Conservation (phyloP, 2,329 filamentous ascomycete species). For the Microsporum canis region DNA sequence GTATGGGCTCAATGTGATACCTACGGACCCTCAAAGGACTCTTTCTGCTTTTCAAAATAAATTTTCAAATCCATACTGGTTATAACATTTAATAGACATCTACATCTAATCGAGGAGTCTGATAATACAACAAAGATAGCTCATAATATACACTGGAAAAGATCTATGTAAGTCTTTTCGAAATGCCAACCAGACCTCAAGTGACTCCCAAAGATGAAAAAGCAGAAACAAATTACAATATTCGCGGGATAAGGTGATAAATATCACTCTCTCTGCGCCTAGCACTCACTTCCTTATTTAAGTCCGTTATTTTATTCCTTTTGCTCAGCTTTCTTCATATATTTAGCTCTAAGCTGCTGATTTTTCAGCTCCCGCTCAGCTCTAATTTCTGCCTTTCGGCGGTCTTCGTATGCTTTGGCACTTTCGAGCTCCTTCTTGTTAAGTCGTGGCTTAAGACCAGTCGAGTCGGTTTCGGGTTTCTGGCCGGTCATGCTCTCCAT, state of each 20-base stretch:
- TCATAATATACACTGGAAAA: slow-evolving; percentile 4
- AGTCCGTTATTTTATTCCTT: neutral
- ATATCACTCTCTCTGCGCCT: neutral
- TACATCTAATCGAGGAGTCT: neutral
- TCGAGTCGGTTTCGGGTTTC: slow-evolving; percentile 12
- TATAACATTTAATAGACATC: neutral
- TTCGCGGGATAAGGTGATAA: neutral
- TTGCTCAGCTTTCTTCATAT: slow-evolving; percentile 7
- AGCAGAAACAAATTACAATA: neutral
- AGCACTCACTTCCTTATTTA: neutral
- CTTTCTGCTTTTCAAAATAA: neutral
- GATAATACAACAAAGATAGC: neutral
- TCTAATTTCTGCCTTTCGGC: slow-evolving; percentile 20
- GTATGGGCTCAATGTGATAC: neutral
- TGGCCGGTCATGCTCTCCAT: slow-evolving; percentile 18
- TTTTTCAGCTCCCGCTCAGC: slow-evolving; percentile 28
- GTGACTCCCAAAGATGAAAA: neutral
- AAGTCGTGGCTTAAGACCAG: slow-evolving; percentile 18
- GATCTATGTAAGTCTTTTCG: neutral
- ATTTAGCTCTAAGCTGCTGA: slow-evolving; percentile 7
- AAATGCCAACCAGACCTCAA: slow-evolving; percentile 1
- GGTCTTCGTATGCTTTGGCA: slow-evolving; percentile 23
- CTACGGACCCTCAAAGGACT: too few species aligned
- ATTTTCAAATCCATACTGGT: neutral
- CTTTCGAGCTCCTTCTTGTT: slow-evolving; percentile 24